Evolutionary conservation across 2,329 filamentous ascomycete genomes (phyloP).

Genomic region (Ophiosphaerella narmari): DNA sequence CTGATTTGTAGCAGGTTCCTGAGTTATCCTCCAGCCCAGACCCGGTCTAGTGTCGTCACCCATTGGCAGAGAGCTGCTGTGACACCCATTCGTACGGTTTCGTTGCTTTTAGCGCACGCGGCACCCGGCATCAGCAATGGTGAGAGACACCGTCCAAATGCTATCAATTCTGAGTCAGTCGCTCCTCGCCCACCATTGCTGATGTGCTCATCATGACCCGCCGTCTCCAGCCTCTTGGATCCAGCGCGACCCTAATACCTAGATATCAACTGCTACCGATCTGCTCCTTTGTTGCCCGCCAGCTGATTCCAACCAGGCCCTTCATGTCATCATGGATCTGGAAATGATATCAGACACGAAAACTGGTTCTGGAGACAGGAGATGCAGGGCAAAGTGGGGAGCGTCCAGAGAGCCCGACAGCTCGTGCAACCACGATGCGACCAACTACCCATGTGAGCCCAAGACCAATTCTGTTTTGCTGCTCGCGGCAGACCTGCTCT

Average conservation of each 20-base stretch:
- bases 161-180: conserved; percentile 22
- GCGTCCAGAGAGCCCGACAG: conserved; percentile 22
- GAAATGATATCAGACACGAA: conserved; percentile 3
- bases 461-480: conserved; percentile 7
- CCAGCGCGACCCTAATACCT: conserved; percentile 6
- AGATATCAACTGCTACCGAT: no score
- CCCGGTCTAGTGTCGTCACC: conserved; percentile 17
- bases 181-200: conserved; percentile 13
- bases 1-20: conserved; percentile 37
- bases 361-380: conserved; percentile 15
- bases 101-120: conserved; percentile 37
- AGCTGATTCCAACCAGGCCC: neutral
- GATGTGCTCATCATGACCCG: conserved; percentile 20
- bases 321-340: conserved; percentile 19
- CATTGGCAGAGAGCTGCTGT: conserved; percentile 22
- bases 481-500: neutral
- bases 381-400: conserved; percentile 23
- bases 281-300: no score
- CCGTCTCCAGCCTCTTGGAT: conserved; percentile 11
- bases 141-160: conserved; percentile 23
- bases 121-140: conserved; percentile 33
- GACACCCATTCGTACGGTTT: conserved; percentile 37
- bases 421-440: conserved; percentile 22
- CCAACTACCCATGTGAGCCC: conserved; percentile 20
- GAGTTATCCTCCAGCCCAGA: conserved; percentile 39